Evolutionary conservation across 2,329 filamentous ascomycete species (phyloP), one percentile per base, ranked within the genome.

Genomic region (Westerdykella ornata): DNA sequence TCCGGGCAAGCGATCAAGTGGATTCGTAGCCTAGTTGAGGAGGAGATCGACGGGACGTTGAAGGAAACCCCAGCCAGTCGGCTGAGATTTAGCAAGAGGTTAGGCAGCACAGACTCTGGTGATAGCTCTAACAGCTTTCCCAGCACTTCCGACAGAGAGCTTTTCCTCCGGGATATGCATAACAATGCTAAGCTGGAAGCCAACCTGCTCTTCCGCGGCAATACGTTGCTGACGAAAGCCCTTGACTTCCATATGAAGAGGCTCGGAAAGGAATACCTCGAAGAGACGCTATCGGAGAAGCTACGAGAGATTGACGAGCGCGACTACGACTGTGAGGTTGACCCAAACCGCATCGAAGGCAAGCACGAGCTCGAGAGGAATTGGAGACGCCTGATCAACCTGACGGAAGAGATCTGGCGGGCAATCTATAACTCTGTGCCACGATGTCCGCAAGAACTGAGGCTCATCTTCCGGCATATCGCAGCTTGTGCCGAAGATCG

Each of bases 241-340:
- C 75, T 98, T 34, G 92, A 98, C 62, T 85, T 88, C 44, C 89
- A 98, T 63, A 97, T 98, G 92, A 85, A 88, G 43, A 80, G 92
- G 8, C 72, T 97, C 1, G 92, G 92, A 32, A 90, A 88, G 52
- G 89, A 96, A 52, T 98, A 95, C 56, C 70, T 98, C 1, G 86
- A 94, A 53, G 86, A 94, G 37, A 84, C 87, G 0, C 73, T 98
- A 30, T 81, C 81, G n/a, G 83, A 88, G 38, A 92, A 89, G 65
- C 77, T 98, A 34, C 75, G 77, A 44, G 86, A 94, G 59, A 95
- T 98, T 61, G 92, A 94, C 57, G 84, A 90, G 53, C 80, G 84
- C 48, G 88, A 97, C 58, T 84, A 85, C 0, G 85, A 96, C 54
- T 97, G 90, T 64, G 92, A 98, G 64, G 89, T 98, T 7, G 92